Percentiles rank a stretch among this genome's conserved stretches.
phyloP scores from a whole-genome alignment of 441 rosid species.

The Corymbia calophylla region DNA sequence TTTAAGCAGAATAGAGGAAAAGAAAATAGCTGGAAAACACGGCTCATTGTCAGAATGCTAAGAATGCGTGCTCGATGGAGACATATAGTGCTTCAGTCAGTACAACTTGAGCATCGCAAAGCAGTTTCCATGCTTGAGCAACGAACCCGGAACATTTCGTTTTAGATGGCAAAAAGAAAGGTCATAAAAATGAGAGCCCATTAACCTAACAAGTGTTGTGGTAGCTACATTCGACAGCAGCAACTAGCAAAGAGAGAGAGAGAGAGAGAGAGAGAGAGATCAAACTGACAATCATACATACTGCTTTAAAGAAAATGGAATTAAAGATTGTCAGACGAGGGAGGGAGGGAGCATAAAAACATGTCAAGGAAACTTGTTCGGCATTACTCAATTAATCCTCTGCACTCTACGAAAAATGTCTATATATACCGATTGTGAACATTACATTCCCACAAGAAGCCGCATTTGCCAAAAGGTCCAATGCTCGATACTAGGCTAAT shows the following conservation, averaged over 20 bases:
- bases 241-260: background rate
- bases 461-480: background rate
- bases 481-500: background rate
- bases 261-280: background rate
- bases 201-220: background rate
- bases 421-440: background rate
- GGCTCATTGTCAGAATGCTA: background rate
- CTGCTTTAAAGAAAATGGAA: background rate
- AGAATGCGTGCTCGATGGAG: background rate
- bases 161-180: background rate
- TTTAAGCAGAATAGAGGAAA: background rate
- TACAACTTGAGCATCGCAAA: background rate
- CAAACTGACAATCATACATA: background rate
- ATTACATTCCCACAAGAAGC: background rate
- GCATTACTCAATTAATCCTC: background rate
- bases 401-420: background rate
- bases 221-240: background rate
- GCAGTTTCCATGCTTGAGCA: background rate
- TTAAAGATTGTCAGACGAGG: background rate
- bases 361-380: background rate
- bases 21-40: background rate
- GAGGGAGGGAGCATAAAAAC: background rate
- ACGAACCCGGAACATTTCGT: background rate
- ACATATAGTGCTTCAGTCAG: background rate
- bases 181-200: background rate